Conservation (phyloP, 2,329 filamentous ascomycete species). For the Pyrenochaeta sp. region DNA sequence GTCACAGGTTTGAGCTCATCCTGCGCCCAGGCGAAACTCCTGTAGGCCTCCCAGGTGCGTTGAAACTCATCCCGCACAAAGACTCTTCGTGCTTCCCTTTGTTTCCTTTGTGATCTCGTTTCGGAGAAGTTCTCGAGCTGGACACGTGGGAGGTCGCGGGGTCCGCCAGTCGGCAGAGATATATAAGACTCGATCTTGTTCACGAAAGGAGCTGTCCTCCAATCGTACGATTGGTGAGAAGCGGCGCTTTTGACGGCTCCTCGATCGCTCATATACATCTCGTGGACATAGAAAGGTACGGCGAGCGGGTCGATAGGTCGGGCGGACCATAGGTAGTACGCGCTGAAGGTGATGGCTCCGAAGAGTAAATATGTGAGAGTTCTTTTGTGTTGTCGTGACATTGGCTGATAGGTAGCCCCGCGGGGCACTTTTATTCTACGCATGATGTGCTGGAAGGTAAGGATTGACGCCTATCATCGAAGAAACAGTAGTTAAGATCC, state of each 20-base stretch:
- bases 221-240: constrained; percentile 46
- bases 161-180: constrained; percentile 48
- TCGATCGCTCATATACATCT: constrained; percentile 44
- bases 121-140: constrained; percentile 53
- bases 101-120: constrained; percentile 28
- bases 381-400: constrained; percentile 43
- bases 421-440: constrained; percentile 41
- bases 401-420: constrained; percentile 28
- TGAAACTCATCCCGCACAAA: constrained; percentile 54
- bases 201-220: constrained; percentile 53
- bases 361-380: constrained; percentile 36
- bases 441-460: constrained; percentile 26
- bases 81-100: constrained; percentile 43
- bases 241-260: constrained; percentile 21
- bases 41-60: constrained; percentile 56
- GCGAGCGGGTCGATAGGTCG: constrained; percentile 39
- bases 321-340: constrained; percentile 39
- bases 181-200: constrained; percentile 49
- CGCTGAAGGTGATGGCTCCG: constrained; percentile 32
- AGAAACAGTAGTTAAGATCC: neutral
- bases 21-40: constrained; percentile 54
- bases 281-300: constrained; percentile 39
- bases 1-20: constrained; percentile 57
- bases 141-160: constrained; percentile 50
- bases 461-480: neutral